A percentile compares a stretch with the other conserved stretches of the same genome.
phyloP scores from a whole-genome alignment of 78 protist genomes.

The Isochrysis galbana region DNA sequence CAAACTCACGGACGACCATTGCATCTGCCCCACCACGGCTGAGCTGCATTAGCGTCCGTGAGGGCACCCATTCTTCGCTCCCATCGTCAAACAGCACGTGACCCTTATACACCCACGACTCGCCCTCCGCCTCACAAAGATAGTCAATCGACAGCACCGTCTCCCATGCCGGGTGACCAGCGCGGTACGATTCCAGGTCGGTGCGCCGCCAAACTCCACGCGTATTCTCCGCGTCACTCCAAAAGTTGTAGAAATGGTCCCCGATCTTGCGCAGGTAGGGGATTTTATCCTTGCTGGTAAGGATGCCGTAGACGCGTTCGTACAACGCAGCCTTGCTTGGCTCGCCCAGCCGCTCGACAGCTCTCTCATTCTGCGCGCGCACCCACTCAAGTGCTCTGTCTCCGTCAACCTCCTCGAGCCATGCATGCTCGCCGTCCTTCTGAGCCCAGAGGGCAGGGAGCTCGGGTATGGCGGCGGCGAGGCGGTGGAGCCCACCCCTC shows the following conservation, averaged over 20 bases:
- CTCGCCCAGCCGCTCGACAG: background rate
- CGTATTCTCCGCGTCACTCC: constrained; percentile 25
- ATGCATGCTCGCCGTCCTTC: background rate
- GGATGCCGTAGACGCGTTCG: background rate
- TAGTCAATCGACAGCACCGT: constrained; percentile 4
- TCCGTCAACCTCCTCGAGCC: constrained; percentile 42
- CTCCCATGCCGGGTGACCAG: constrained; percentile 18
- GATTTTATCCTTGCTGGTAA: constrained; percentile 30
- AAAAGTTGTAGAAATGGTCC: constrained; percentile 38
- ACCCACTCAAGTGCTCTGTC: background rate
- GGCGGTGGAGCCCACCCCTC: too few relatives aligned
- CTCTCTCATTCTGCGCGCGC: background rate
- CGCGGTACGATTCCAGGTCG: constrained; percentile 8
- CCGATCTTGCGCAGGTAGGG: background rate
- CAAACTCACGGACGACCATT: constrained; percentile 35
- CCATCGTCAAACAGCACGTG: constrained; percentile 4
- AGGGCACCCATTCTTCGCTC: background rate
- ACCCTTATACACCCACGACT: constrained; percentile 40
- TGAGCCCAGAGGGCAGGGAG: background rate
- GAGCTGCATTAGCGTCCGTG: constrained; percentile 4
- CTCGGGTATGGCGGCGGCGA: too few relatives aligned
- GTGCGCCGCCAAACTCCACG: constrained; percentile 33
- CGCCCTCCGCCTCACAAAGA: background rate
- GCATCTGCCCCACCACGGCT: constrained; percentile 51
- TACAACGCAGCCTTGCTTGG: background rate